Evolutionary conservation across 257 asterid genomes (phyloP), one percentile per base, ranked within the genome.

Genomic region (Nicotiana otophora): DNA sequence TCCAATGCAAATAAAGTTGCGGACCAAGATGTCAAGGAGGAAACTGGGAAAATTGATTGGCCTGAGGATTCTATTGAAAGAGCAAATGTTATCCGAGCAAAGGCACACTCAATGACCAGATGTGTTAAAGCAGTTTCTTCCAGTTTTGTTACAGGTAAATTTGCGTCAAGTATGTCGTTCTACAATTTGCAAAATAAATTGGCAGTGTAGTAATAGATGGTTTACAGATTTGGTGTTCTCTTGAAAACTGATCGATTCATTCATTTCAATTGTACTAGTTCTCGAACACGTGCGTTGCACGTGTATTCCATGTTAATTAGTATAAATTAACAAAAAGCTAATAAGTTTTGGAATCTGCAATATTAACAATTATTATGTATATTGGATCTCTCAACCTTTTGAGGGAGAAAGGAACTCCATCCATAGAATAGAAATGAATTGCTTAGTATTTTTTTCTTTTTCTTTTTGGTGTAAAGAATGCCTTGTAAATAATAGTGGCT

Each of bases 51-150:
- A 84, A 84, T 91, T 48, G 92, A 91, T 74, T 95, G 98, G 99
- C 98, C 98, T 8, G 94, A 88, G 89, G 98, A 92, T 88, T 89
- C 90, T 80, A 90, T 90, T 14, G 97, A 94, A 87, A 92, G 88
- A 88, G 99, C 99, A 54, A 91, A 87, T 87, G 84, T 94, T 76
- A 90, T 95, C 86, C 85, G 98, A 84, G 84, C 85, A 48, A 91
- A 86, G 86, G 90, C 93, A 48, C 91, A 86, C 36, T 88, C 89
- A 64, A 88, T 93, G 90, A 87, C 86, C 12, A 95, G 90, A 87
- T 89, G 83, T 78, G 87, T 95, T 68, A 95, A 93, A 88, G 90
- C 93, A 58, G 88, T 95, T 83, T 87, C 80, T 80, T 85, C 89
- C 85, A 92, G 99, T 82, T 95, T 93, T 86, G 83, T 89, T 65